phyloP scores from a whole-genome alignment of 371 early-diverging fungal genomes.

The Choanephora cucurbitarum region DNA sequence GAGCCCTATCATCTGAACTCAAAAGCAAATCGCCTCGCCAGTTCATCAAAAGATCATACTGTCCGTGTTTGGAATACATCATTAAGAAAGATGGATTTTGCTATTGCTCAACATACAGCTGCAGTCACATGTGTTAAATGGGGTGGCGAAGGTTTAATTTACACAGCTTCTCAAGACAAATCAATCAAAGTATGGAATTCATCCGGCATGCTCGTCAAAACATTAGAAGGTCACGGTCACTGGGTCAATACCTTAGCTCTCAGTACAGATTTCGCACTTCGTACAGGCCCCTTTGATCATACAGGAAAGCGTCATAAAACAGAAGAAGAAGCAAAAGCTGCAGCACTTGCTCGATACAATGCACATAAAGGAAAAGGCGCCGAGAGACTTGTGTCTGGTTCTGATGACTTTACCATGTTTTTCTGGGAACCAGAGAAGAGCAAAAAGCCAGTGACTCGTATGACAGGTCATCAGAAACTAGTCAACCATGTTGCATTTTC shows the following conservation, averaged over 20 bases:
- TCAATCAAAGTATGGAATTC: constrained; percentile 94
- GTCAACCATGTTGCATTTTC: constrained; percentile 94
- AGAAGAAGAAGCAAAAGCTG: constrained; percentile 72
- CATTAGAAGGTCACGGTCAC: constrained; percentile 91
- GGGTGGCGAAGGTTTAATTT: constrained; percentile 94
- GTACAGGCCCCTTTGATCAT: constrained; percentile 92
- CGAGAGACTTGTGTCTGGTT: constrained; percentile 90
- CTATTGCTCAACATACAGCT: constrained; percentile 88
- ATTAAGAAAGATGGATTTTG: constrained; percentile 73
- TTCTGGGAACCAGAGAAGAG: constrained; percentile 87
- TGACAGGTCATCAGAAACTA: constrained; percentile 94
- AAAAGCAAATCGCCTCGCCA: constrained; percentile 81
- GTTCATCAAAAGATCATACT: constrained; percentile 94
- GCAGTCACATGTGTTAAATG: constrained; percentile 92
- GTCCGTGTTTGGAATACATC: constrained; percentile 95
- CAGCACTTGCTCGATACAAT: constrained; percentile 82
- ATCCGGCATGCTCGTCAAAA: constrained; percentile 82
- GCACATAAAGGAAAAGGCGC: constrained; percentile 65
- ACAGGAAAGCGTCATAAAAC: constrained; percentile 63
- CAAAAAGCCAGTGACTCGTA: constrained; percentile 85
- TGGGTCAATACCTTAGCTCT: constrained; percentile 89
- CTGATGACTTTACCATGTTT: constrained; percentile 97
- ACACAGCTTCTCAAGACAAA: constrained; percentile 91
- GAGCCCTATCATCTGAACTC: constrained; percentile 90
- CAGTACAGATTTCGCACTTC: constrained; percentile 85